These are phyloP conservation scores for Venturia carpophila DNA, from an alignment of 2,329 filamentous ascomycete species.

Conservation along the genomic window DNA sequence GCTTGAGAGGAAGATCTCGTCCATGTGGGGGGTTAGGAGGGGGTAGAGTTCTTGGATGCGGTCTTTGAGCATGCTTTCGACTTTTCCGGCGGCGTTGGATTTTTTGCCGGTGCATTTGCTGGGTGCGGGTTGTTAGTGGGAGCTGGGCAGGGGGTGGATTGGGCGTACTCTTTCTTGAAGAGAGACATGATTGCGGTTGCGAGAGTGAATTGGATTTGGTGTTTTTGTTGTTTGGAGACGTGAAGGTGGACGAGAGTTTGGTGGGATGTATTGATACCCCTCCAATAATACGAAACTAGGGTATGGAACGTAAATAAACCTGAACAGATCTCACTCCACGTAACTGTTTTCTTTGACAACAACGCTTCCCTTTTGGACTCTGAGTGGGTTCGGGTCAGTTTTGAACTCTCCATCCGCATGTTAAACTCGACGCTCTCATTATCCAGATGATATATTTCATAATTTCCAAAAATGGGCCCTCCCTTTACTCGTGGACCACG, in stretches of 20 bases:
- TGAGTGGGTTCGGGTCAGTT: neutral
- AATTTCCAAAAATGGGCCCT: no score
- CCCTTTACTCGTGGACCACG: no score
- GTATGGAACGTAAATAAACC: neutral
- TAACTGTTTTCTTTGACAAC: neutral
- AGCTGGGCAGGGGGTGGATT: neutral
- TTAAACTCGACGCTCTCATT: no score
- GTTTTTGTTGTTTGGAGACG: neutral
- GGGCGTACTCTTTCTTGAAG: neutral
- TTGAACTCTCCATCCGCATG: no score
- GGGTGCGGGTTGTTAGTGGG: neutral
- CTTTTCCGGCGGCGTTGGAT: conserved; percentile 8
- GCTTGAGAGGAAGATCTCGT: neutral
- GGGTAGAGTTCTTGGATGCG: conserved; percentile 7
- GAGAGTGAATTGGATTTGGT: neutral
- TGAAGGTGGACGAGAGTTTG: neutral
- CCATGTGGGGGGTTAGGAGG: conserved; percentile 1
- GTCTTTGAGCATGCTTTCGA: conserved; percentile 4
- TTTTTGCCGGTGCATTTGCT: conserved; percentile 4
- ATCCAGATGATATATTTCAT: no score
- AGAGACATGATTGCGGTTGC: neutral
- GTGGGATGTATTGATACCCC: conserved; percentile 1
- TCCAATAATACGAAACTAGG: neutral
- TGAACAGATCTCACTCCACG: neutral
- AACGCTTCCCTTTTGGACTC: neutral